These are phyloP conservation scores for Hypoxylon sp. DNA, from an alignment of 2,329 filamentous ascomycete genomes.

Conservation along the genomic window DNA sequence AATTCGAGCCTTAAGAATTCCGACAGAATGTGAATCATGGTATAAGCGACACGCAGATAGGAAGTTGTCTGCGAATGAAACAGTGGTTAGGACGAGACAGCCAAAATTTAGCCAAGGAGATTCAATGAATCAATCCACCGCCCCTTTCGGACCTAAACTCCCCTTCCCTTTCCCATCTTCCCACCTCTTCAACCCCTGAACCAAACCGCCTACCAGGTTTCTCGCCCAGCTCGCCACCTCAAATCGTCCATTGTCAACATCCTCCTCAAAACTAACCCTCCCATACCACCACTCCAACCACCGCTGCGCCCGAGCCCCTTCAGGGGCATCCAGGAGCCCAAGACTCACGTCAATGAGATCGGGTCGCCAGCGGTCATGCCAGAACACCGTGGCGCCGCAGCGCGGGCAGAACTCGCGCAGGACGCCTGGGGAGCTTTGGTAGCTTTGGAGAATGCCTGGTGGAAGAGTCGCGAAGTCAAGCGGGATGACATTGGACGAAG, in stretches of 20 bases:
- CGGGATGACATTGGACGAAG: conserved; percentile 31
- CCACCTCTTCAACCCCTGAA: conserved; percentile 41
- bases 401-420: conserved; percentile 72
- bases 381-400: conserved; percentile 77
- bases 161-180: conserved; percentile 8
- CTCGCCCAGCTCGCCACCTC: conserved; percentile 52
- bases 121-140: neutral
- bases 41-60: too few relatives aligned
- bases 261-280: conserved; percentile 72
- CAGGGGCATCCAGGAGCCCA: conserved; percentile 66
- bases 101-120: neutral
- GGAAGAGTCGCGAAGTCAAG: conserved; percentile 58
- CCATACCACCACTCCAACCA: conserved; percentile 75
- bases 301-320: conserved; percentile 68
- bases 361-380: conserved; percentile 67
- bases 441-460: conserved; percentile 60
- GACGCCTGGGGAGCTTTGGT: conserved; percentile 68
- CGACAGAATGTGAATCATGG: too few relatives aligned
- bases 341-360: conserved; percentile 75
- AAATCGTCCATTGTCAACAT: conserved; percentile 57
- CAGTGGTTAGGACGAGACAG: too few relatives aligned
- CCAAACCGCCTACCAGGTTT: conserved; percentile 50
- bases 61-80: too few relatives aligned
- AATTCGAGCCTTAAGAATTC: too few relatives aligned
- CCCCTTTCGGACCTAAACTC: neutral